Base-by-base conservation (phyloP, 1,139 yeast genomes). In the Nakaseomyces kungkrabaensis region DNA sequence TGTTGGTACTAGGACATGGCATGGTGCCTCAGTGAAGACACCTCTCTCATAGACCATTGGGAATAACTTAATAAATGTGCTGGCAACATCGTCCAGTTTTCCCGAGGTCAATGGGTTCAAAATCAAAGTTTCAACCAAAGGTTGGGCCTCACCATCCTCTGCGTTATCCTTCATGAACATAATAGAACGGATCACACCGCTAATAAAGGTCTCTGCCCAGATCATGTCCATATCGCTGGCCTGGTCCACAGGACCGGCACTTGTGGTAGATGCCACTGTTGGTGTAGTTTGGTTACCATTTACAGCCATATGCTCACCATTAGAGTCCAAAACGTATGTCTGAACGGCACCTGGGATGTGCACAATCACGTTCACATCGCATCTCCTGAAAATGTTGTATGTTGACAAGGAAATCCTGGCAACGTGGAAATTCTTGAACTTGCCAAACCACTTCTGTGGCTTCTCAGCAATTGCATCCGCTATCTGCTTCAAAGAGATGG, bases 141-240 rank as follows among this genome's bases (percentile, higher is more conserved):
- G 66, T 67, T 59, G 86, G 69, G 63, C 85, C 73, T 83, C 89
- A 17, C 76, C 79, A 56, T 83, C 88, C 50, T 81, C 79, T 47
- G 82, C 79, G 69, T 79, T 63, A 75, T 78, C 85, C 60, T 85
- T 92, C 52, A 82, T 72, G 58, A 83, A 83, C 55, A 89, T 71
- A 42, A 92, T 66, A 10, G 90, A 73, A 59, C 99, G 76, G 29
- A 87, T 78, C 56, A 89, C 73, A 4, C 89, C 81, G 56, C 90
- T 81, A 51, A 85, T 80, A 66, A 82, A 88, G 0, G 95, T 84
- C 64, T 92, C 98, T 25, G 74, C 72, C 97, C 97, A 92, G 37
- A 80, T 56, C 43, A 64, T 59, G 4, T 75, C 77, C 26, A 70
- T 68, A 26, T 70, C 68, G n/a, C 59, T 56, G 5, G 54, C 57